Evolutionary conservation across 1,284 basidiomycete species (phyloP).

Genomic region (Trichosporon ovoides): DNA sequence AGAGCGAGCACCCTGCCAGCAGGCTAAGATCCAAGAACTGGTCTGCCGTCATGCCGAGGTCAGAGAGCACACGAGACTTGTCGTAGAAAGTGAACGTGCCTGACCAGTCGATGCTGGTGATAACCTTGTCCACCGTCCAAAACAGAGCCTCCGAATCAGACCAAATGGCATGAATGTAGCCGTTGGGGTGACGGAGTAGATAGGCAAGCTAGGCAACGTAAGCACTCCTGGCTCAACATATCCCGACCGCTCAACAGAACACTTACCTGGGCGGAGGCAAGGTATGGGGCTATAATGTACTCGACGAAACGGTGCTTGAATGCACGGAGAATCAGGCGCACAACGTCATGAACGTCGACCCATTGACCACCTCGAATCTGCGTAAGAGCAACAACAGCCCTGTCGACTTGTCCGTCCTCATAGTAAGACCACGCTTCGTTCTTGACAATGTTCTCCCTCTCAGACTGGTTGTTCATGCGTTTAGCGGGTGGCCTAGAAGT

Average conservation of each 20-base stretch:
- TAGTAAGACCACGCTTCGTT: conserved; percentile 83
- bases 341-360: conserved; percentile 72
- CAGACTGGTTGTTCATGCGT: conserved; percentile 59
- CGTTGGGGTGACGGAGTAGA: conserved; percentile 84
- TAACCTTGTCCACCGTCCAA: conserved; percentile 86
- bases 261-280: conserved; percentile 83
- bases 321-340: conserved; percentile 84
- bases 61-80: conserved; percentile 69
- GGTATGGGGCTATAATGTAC: conserved; percentile 91
- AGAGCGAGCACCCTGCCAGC: conserved; percentile 83
- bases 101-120: conserved; percentile 75
- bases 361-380: conserved; percentile 58
- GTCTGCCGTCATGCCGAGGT: conserved; percentile 73
- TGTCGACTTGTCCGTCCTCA: conserved; percentile 79
- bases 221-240: background rate
- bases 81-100: conserved; percentile 75
- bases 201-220: conserved; percentile 67
- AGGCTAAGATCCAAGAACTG: conserved; percentile 94
- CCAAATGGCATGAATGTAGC: conserved; percentile 91
- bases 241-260: background rate
- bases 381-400: conserved; percentile 76
- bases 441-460: conserved; percentile 42
- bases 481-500: conserved; percentile 55
- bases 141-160: conserved; percentile 85
- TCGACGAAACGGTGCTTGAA: conserved; percentile 95